Conservation (phyloP, 169 alveolate genomes). For the Plasmodium vinckei region DNA sequence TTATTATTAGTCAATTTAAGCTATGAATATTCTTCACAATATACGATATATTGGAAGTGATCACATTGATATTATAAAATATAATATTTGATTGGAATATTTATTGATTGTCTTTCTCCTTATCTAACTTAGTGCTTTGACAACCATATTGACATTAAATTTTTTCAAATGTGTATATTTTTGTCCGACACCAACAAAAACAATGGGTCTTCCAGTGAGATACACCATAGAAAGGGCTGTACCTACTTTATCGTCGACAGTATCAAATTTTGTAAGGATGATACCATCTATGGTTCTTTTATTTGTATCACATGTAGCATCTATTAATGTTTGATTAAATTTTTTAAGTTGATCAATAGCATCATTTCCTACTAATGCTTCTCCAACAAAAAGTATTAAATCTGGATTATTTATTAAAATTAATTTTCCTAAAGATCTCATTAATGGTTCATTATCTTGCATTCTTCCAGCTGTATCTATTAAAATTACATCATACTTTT, state of each 20-base stretch:
- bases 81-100: too few species aligned
- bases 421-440: conserved; percentile 97
- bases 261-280: conserved; percentile 98
- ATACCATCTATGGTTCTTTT: conserved; percentile 99
- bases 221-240: conserved; percentile 99
- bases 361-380: conserved; percentile 99
- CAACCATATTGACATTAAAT: conserved; percentile 93
- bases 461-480: conserved; percentile 99
- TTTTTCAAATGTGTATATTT: conserved; percentile 96
- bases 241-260: conserved; percentile 99
- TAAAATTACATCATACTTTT: conserved; percentile 96
- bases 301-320: conserved; percentile 76
- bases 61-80: too few species aligned
- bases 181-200: conserved; percentile 99
- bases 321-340: conserved; percentile 92
- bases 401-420: conserved; percentile 97
- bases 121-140: conserved; percentile 85
- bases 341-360: conserved; percentile 98
- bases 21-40: too few species aligned
- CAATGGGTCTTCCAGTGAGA: conserved; percentile 99
- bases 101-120: too few species aligned
- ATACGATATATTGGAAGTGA: too few species aligned
- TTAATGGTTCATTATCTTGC: conserved; percentile 99
- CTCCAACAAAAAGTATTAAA: conserved; percentile 99
- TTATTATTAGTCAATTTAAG: too few species aligned